These are phyloP conservation scores for Aspergillus clavatus DNA, from an alignment of 2,329 filamentous ascomycete species.

Conservation along the genomic window DNA sequence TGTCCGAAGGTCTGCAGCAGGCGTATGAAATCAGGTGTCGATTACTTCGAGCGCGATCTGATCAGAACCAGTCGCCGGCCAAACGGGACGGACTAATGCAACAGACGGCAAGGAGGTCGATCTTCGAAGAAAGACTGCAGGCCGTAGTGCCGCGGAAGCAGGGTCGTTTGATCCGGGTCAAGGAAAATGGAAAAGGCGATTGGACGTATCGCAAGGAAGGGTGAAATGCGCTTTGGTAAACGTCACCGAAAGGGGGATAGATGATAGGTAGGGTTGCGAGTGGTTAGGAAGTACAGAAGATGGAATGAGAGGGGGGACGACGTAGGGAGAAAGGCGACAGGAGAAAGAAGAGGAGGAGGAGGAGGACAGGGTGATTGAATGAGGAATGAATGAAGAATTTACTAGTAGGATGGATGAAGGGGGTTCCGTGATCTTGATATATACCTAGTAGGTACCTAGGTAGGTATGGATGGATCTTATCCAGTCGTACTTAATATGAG, in stretches of 20 bases:
- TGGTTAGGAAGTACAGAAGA: conserved; percentile 1
- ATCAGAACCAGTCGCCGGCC: too few species aligned
- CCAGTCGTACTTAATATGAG: neutral
- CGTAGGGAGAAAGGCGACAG: conserved; percentile 10
- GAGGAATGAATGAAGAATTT: conserved; percentile 23
- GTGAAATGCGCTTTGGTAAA: conserved; percentile 15
- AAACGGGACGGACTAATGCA: conserved; percentile 25
- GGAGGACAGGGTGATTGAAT: conserved; percentile 13
- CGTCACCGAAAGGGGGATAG: conserved; percentile 11
- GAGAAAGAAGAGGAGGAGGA: conserved; percentile 8
- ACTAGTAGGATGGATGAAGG: conserved; percentile 22
- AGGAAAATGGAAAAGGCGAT: conserved; percentile 10
- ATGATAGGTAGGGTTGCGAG: neutral
- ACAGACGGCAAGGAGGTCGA: conserved; percentile 31
- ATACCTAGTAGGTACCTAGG: conserved; percentile 15
- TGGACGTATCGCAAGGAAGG: conserved; percentile 23
- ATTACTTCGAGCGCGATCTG: conserved; percentile 16
- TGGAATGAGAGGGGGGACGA: conserved; percentile 11
- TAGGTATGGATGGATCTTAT: neutral
- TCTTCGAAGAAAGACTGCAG: conserved; percentile 24
- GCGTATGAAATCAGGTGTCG: conserved; percentile 14
- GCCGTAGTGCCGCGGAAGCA: conserved; percentile 18
- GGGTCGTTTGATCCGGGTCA: conserved; percentile 17
- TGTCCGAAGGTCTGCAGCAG: conserved; percentile 6
- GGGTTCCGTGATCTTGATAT: conserved; percentile 33